Conservation (phyloP, 306 rosid genomes). For the Macrotyloma uniflorum region DNA sequence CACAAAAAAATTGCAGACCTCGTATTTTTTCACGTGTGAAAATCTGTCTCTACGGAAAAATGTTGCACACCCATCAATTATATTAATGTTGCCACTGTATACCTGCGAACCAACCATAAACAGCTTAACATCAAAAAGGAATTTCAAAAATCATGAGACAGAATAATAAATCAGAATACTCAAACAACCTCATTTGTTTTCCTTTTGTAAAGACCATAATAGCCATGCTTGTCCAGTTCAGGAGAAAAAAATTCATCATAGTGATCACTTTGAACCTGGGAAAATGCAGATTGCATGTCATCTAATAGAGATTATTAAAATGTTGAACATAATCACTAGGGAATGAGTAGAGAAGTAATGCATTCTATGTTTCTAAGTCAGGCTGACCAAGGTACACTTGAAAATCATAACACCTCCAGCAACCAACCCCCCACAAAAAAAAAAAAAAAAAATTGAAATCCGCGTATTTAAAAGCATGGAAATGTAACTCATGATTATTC, state of each 20-base stretch:
- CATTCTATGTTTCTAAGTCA: background rate
- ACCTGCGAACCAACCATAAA: conserved; percentile 58
- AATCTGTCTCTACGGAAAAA: conserved; percentile 99
- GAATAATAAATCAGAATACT: conserved; percentile 17
- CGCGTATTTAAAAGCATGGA: background rate
- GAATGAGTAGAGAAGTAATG: conserved; percentile 12
- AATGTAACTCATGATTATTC: background rate
- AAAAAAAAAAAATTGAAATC: background rate
- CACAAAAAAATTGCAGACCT: conserved; percentile 57
- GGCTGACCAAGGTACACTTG: background rate
- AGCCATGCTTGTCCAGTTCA: conserved; percentile 98
- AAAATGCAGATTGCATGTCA: conserved; percentile 23
- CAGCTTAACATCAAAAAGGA: conserved; percentile 4
- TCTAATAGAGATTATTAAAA: conserved; percentile 9
- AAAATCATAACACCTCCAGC: background rate
- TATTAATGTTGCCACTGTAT: conserved; percentile 61
- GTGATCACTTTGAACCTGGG: conserved; percentile 92
- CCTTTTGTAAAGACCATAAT: conserved; percentile 86
- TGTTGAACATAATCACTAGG: background rate
- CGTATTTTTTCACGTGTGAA: conserved; percentile 94
- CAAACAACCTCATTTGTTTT: conserved; percentile 88
- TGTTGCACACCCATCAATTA: conserved; percentile 98
- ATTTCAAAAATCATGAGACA: background rate
- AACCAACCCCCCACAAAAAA: background rate
- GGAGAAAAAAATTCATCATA: conserved; percentile 91